phyloP scores from a whole-genome alignment of 2,329 filamentous ascomycete genomes.

The Claviceps cyperi region DNA sequence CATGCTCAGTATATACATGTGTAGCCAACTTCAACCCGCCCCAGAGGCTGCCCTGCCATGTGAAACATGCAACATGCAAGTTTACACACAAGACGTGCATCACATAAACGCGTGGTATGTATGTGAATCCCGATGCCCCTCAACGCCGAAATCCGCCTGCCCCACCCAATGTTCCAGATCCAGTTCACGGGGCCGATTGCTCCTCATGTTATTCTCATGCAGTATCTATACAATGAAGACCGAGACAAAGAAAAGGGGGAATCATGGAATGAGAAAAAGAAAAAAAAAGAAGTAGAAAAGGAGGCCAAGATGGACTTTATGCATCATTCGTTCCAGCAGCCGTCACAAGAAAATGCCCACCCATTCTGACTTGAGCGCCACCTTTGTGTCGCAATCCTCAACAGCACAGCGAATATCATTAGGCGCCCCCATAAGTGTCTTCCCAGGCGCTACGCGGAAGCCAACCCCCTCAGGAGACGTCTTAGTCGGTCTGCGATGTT shows the following conservation, averaged over 20 bases:
- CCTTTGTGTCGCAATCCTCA: slow-evolving; percentile 39
- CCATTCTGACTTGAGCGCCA: slow-evolving; percentile 41
- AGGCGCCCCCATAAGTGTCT: slow-evolving; percentile 10
- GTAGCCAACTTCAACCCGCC: background rate
- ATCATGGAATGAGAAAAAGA: background rate
- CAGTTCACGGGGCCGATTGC: background rate
- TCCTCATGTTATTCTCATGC: background rate
- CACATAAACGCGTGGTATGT: background rate
- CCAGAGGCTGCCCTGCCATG: background rate
- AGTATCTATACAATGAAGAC: background rate
- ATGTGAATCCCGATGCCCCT: background rate
- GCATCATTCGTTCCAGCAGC: background rate
- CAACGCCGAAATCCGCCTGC: background rate
- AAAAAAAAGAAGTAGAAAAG: too few relatives aligned
- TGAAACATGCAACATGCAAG: too few relatives aligned
- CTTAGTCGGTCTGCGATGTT: slow-evolving; percentile 33
- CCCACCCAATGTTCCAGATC: background rate
- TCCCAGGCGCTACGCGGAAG: slow-evolving; percentile 22
- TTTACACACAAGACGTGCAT: background rate
- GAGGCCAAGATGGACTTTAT: background rate
- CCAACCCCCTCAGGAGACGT: slow-evolving; percentile 18
- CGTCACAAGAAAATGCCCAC: slow-evolving; percentile 42
- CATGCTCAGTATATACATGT: background rate
- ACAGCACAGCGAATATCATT: slow-evolving; percentile 38
- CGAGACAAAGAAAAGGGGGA: background rate